Evolutionary conservation across 345 rosid genomes (phyloP).

Genomic region (Camelina neglecta): DNA sequence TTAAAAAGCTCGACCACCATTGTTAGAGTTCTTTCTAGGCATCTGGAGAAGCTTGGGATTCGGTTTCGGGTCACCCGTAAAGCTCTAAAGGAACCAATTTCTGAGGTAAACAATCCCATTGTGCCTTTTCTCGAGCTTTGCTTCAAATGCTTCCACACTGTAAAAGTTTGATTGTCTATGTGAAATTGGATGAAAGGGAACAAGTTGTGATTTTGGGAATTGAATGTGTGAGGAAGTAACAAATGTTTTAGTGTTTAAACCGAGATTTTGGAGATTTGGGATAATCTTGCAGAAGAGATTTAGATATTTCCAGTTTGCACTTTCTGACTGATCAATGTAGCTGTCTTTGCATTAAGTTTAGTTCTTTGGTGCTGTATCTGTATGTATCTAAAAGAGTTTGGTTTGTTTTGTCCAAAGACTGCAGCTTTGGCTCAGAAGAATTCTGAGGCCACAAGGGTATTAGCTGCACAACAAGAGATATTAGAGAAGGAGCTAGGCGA

Average conservation of each 20-base stretch:
- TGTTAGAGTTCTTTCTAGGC: slow-evolving; percentile 74
- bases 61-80: slow-evolving; percentile 82
- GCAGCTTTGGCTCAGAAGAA: slow-evolving; percentile 96
- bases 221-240: not conserved
- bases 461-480: slow-evolving; percentile 79
- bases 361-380: not conserved
- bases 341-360: slow-evolving; percentile 15
- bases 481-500: slow-evolving; percentile 93
- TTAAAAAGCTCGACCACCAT: slow-evolving; percentile 64
- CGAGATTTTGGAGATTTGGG: not conserved
- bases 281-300: not conserved
- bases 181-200: not conserved
- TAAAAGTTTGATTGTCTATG: not conserved
- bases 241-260: not conserved
- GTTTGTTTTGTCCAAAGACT: slow-evolving; percentile 54
- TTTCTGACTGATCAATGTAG: slow-evolving; percentile 19
- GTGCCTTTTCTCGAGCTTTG: slow-evolving; percentile 1
- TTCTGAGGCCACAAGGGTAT: slow-evolving; percentile 85
- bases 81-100: slow-evolving; percentile 75
- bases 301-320: not conserved
- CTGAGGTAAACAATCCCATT: slow-evolving; percentile 58
- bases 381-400: slow-evolving; percentile 20
- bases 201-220: not conserved
- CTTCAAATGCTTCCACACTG: not conserved
- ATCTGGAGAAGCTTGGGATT: slow-evolving; percentile 90